These are phyloP conservation scores for Colletotrichum noveboracense DNA, from an alignment of 2,329 filamentous ascomycete genomes.

Conservation along the genomic window DNA sequence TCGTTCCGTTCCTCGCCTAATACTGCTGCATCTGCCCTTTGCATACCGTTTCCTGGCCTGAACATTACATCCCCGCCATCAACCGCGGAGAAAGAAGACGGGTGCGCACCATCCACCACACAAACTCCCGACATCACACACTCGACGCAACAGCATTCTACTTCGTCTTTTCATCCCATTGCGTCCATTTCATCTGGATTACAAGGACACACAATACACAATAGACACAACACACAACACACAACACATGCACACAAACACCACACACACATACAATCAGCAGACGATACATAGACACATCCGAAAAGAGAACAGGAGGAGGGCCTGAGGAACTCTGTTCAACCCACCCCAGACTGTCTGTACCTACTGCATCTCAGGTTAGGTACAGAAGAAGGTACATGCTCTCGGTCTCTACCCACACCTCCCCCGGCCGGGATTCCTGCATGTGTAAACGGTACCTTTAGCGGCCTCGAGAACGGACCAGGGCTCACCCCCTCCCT, in stretches of 20 bases:
- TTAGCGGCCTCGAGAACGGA: constrained; percentile 14
- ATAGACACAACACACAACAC: background rate
- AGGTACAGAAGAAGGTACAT: background rate
- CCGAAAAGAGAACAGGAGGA: background rate
- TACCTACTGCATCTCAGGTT: background rate
- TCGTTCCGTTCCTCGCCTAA: background rate
- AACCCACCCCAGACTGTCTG: background rate
- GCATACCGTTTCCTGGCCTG: background rate
- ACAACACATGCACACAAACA: background rate
- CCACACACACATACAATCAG: background rate
- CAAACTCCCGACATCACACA: background rate
- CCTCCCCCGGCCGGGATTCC: constrained; percentile 7
- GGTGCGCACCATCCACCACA: background rate
- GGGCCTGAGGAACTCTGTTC: background rate
- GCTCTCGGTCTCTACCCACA: background rate
- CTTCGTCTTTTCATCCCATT: background rate
- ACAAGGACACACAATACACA: background rate
- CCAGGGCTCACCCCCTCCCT: constrained; percentile 2
- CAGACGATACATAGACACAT: background rate
- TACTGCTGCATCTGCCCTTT: background rate
- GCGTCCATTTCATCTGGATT: background rate
- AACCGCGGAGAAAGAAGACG: background rate
- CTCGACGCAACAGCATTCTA: background rate
- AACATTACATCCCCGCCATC: background rate
- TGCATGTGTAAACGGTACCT: constrained; percentile 9